Conservation (phyloP, 345 rosid genomes). For the Eutrema yunnanense region DNA sequence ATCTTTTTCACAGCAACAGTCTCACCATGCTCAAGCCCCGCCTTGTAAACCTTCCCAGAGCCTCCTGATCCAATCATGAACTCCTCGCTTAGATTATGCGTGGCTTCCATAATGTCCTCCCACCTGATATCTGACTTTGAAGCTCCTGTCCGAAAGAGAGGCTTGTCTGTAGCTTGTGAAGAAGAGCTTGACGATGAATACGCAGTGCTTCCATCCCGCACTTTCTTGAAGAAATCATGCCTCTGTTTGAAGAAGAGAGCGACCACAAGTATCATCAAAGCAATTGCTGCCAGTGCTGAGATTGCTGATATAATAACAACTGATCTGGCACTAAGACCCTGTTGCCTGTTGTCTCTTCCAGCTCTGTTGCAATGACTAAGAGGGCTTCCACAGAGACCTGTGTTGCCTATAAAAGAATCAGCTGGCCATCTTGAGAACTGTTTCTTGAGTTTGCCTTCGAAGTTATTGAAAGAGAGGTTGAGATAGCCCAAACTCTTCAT, state of each 20-base stretch:
- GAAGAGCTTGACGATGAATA: constrained; percentile 55
- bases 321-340: constrained; percentile 41
- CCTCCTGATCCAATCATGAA: constrained; percentile 92
- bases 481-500: constrained; percentile 86
- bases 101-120: constrained; percentile 86
- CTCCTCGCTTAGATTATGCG: constrained; percentile 65
- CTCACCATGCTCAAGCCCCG: constrained; percentile 58
- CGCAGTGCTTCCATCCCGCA: constrained; percentile 37
- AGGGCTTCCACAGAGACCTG: constrained; percentile 72
- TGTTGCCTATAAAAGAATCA: constrained; percentile 60
- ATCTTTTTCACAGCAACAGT: constrained; percentile 83
- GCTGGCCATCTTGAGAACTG: constrained; percentile 80
- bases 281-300: constrained; percentile 55
- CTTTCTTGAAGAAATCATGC: constrained; percentile 37
- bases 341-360: constrained; percentile 21
- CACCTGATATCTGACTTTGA: constrained; percentile 64
- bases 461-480: constrained; percentile 65
- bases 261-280: constrained; percentile 50
- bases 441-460: constrained; percentile 64
- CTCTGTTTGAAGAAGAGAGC: constrained; percentile 45
- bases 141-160: constrained; percentile 51
- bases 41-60: constrained; percentile 79
- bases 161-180: constrained; percentile 57
- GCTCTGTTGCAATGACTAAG: constrained; percentile 39
- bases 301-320: constrained; percentile 60